These are phyloP conservation scores for Botrytis medusae DNA, from an alignment of 2,329 filamentous ascomycete genomes.

Conservation along the genomic window DNA sequence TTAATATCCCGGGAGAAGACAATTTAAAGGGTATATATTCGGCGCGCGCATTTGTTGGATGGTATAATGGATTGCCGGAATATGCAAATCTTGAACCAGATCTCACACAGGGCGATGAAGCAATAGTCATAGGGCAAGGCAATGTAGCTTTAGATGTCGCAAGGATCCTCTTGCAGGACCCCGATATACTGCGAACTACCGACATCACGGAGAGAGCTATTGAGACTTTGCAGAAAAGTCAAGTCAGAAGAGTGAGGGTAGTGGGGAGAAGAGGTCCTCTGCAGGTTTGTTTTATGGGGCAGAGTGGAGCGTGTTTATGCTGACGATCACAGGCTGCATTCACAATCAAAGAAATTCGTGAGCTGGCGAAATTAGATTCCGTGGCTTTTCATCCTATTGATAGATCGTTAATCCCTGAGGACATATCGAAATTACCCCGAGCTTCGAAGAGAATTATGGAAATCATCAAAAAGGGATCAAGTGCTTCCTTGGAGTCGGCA, in stretches of 20 bases:
- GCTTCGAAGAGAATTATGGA: constrained; percentile 77
- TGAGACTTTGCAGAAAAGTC: constrained; percentile 68
- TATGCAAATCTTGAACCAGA: constrained; percentile 71
- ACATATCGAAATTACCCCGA: constrained; percentile 69
- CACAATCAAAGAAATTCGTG: constrained; percentile 90
- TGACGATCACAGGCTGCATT: constrained; percentile 68
- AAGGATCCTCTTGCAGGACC: constrained; percentile 75
- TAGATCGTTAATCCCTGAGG: constrained; percentile 62
- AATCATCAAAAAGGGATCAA: constrained; percentile 73
- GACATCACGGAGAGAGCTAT: constrained; percentile 88
- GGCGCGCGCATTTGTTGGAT: constrained; percentile 90
- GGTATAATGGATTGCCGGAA: constrained; percentile 96
- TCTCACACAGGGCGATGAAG: constrained; percentile 73
- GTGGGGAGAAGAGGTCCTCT: constrained; percentile 86
- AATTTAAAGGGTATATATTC: constrained; percentile 74
- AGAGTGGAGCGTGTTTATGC: constrained; percentile 9
- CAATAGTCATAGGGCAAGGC: constrained; percentile 87
- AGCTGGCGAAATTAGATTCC: constrained; percentile 74
- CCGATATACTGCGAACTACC: constrained; percentile 73
- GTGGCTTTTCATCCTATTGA: constrained; percentile 73
- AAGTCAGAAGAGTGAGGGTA: constrained; percentile 76
- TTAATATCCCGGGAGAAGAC: constrained; percentile 79
- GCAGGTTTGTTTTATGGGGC: constrained; percentile 57
- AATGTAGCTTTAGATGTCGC: constrained; percentile 96
- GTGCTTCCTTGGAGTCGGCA: constrained; percentile 46